Conservation (phyloP, 805 yeast genomes). For the Yarrowia deformans region DNA sequence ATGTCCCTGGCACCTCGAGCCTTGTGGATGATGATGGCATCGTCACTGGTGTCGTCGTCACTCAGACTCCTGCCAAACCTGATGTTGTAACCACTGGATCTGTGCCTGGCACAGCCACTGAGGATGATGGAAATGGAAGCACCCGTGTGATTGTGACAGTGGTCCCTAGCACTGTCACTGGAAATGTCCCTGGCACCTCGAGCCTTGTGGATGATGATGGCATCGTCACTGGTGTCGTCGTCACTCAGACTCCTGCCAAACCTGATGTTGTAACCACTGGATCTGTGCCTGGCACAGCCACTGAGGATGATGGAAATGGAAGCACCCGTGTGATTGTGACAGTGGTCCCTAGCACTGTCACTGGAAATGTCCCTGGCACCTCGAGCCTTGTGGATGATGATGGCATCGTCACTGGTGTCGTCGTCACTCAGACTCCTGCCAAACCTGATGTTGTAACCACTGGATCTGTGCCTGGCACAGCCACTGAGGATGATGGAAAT, state of each 20-base stretch:
- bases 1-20: not conserved
- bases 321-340: not conserved
- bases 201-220: not conserved
- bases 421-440: not conserved
- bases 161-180: not conserved
- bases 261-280: too few relatives aligned
- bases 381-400: not conserved
- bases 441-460: not conserved
- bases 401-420: conserved; percentile 2
- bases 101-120: not conserved
- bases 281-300: not conserved
- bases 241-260: not conserved
- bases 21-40: not conserved
- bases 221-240: not conserved
- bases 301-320: not conserved
- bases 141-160: not conserved
- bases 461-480: not conserved
- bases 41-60: not conserved
- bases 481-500: not conserved
- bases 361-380: not conserved
- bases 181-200: not conserved
- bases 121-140: not conserved
- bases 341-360: not conserved
- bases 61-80: not conserved
- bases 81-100: not conserved